Percentiles rank a stretch among this genome's conserved stretches.
Evolutionary conservation across 2,329 filamentous ascomycete genomes (phyloP).

Genomic region (Magnaporthales sp.): DNA sequence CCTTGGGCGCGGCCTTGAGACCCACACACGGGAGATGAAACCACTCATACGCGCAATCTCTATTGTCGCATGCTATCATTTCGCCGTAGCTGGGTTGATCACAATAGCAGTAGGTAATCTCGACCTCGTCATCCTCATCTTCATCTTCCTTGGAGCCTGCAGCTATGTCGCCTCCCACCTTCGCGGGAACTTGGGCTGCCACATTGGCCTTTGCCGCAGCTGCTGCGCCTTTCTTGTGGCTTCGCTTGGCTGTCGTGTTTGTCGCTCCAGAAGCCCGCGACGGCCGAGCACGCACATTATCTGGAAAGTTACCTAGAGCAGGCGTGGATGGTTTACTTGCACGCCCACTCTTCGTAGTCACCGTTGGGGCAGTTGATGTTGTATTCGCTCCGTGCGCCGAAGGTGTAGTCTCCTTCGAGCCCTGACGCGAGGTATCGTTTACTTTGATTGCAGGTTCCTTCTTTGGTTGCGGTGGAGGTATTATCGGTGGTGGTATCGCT

Average conservation of each 20-base stretch:
- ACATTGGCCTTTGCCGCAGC: constrained; percentile 7
- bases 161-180: constrained; percentile 16
- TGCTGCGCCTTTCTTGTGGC: constrained; percentile 44
- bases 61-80: constrained; percentile 75
- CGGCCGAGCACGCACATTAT: constrained; percentile 31
- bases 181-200: constrained; percentile 6
- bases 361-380: constrained; percentile 24
- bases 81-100: constrained; percentile 74
- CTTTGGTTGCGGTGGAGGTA: constrained; percentile 17
- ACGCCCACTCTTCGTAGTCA: constrained; percentile 54
- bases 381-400: constrained; percentile 17
- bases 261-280: constrained; percentile 44
- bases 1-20: constrained; percentile 67
- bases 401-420: constrained; percentile 29
- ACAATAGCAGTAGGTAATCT: constrained; percentile 72
- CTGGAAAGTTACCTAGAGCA: constrained; percentile 49
- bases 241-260: constrained; percentile 39
- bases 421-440: constrained; percentile 22
- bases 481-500: constrained; percentile 15
- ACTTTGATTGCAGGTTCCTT: constrained; percentile 23
- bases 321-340: constrained; percentile 61
- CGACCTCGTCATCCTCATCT: constrained; percentile 54
- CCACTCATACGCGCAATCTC: constrained; percentile 64
- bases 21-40: constrained; percentile 79
- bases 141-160: constrained; percentile 29